Evolutionary conservation across 768 basidiomycete species (phyloP).

Genomic region (Boletus patriciae): DNA sequence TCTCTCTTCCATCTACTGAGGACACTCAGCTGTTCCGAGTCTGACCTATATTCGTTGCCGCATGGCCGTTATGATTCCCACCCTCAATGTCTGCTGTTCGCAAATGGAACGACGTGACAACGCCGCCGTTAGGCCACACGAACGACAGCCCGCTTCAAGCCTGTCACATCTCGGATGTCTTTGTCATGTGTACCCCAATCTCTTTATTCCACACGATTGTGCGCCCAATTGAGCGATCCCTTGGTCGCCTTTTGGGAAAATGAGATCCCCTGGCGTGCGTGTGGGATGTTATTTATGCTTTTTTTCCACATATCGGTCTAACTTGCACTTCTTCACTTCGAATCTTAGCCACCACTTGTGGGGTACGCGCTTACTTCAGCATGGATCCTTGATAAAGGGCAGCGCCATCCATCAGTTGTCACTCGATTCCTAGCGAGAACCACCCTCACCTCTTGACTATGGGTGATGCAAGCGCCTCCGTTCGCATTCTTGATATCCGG

Average conservation of each 20-base stretch:
- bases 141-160: no score
- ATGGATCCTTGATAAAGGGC: not conserved
- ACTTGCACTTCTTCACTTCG: not conserved
- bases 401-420: not conserved
- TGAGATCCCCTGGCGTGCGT: not conserved
- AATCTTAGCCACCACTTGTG: not conserved
- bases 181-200: not conserved
- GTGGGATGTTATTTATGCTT: not conserved
- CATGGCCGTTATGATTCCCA: not conserved
- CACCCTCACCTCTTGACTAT: slow-evolving; percentile 2
- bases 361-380: slow-evolving; percentile 19
- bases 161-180: not conserved
- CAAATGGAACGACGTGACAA: not conserved
- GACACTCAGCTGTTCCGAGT: not conserved
- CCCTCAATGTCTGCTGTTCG: not conserved
- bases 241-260: not conserved
- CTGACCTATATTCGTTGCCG: not conserved
- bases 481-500: slow-evolving; percentile 27
- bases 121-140: not conserved
- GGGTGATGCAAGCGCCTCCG: slow-evolving; percentile 21
- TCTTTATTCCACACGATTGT: not conserved
- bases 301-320: not conserved
- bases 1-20: not conserved
- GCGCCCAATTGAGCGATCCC: not conserved
- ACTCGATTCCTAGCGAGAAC: not conserved